These are phyloP conservation scores for Garcia nutans DNA, from an alignment of 345 rosid species.

Conservation along the genomic window DNA sequence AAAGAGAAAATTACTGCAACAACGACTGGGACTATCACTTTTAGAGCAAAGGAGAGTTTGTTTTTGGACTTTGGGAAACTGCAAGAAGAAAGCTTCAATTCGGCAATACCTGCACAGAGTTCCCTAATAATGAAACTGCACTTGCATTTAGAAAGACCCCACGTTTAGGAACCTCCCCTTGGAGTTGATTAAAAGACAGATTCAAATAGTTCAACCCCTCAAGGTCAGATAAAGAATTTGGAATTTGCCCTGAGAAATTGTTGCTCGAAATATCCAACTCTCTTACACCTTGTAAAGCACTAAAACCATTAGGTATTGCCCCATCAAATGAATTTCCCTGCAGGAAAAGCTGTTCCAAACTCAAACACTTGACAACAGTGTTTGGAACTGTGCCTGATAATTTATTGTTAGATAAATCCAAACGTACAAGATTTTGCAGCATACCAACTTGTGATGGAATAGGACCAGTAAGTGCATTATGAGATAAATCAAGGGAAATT, in stretches of 20 bases:
- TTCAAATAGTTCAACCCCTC: neutral
- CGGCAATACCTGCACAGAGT: neutral
- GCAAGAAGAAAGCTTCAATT: neutral
- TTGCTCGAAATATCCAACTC: neutral
- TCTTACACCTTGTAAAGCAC: neutral
- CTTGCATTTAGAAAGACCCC: neutral
- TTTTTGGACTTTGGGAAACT: neutral
- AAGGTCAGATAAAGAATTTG: neutral
- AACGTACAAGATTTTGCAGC: neutral
- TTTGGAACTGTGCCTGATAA: neutral
- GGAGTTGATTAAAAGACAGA: neutral
- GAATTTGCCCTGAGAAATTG: neutral
- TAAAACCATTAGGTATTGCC: neutral
- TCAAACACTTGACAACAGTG: neutral
- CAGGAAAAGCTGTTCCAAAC: neutral
- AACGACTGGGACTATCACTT: neutral
- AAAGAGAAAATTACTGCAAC: neutral
- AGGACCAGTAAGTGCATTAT: neutral
- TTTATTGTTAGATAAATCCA: neutral
- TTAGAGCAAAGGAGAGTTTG: neutral
- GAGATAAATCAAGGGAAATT: neutral
- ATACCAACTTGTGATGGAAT: neutral
- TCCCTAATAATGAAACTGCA: neutral
- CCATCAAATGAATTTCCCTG: neutral
- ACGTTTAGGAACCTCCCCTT: neutral